phyloP scores from a whole-genome alignment of 1,284 basidiomycete species.

The Fomitopsis palustris region DNA sequence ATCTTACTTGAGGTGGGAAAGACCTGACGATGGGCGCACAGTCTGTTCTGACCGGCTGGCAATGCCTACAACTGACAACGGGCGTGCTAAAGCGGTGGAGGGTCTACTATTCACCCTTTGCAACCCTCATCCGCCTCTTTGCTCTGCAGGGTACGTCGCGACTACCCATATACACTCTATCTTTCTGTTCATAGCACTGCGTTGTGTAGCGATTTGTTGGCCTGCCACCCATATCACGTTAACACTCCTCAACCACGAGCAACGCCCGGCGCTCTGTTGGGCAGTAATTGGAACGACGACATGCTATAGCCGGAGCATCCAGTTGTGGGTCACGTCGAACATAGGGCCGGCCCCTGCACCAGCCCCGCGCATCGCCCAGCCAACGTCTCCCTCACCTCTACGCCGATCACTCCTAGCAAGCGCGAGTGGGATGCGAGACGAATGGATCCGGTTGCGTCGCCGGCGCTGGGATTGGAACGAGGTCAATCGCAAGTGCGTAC shows the following conservation, averaged over 20 bases:
- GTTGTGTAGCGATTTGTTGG: constrained; percentile 70
- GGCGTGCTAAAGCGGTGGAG: constrained; percentile 80
- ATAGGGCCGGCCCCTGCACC: constrained; percentile 30
- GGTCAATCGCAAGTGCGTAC: constrained; percentile 59
- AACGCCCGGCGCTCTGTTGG: constrained; percentile 74
- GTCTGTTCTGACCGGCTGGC: constrained; percentile 77
- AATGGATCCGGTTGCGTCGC: constrained; percentile 42
- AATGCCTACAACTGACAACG: constrained; percentile 76
- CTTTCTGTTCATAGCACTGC: not conserved
- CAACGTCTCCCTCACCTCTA: not conserved
- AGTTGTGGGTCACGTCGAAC: constrained; percentile 86
- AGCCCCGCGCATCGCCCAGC: constrained; percentile 3
- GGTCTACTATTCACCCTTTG: constrained; percentile 75
- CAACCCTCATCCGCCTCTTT: constrained; percentile 79
- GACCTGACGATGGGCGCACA: constrained; percentile 22
- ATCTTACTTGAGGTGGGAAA: not conserved
- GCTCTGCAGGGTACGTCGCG: constrained; percentile 57
- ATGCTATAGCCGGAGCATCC: constrained; percentile 65
- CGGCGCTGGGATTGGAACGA: constrained; percentile 72
- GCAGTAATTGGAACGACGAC: constrained; percentile 81
- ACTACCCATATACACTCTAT: not conserved
- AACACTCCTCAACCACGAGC: constrained; percentile 54
- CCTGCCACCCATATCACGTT: constrained; percentile 81
- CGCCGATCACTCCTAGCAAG: constrained; percentile 2
- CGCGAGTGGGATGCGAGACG: constrained; percentile 27